Conservation (phyloP, 1,284 basidiomycete genomes). For the Irpex sp. region DNA sequence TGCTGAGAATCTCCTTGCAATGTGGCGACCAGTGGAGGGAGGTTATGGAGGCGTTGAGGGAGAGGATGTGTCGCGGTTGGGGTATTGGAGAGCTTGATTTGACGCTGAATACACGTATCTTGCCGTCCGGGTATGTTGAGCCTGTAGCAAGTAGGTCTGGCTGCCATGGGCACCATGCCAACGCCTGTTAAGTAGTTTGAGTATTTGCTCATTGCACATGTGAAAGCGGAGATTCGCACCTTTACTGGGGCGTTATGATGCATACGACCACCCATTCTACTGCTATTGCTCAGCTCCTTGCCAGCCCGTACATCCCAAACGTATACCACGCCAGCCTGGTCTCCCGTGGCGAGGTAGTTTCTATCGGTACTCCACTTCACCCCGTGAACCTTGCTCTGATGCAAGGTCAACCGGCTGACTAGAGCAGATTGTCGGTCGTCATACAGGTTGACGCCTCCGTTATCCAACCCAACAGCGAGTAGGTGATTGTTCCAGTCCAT, state of each 20-base stretch:
- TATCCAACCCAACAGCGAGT: constrained; percentile 35
- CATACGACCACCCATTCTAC: constrained; percentile 37
- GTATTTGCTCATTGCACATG: background rate
- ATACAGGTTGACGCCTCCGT: constrained; percentile 34
- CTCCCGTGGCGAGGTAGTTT: constrained; percentile 36
- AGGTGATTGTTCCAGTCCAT: constrained; percentile 36
- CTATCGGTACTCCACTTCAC: constrained; percentile 42
- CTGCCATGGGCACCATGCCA: constrained; percentile 77
- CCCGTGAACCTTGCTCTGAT: constrained; percentile 38
- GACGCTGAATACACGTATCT: constrained; percentile 55
- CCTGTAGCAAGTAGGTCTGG: constrained; percentile 63
- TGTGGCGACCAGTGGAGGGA: constrained; percentile 76
- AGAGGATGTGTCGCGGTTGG: constrained; percentile 44
- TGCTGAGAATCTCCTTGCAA: constrained; percentile 81
- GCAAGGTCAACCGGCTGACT: constrained; percentile 26
- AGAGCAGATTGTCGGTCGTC: constrained; percentile 30
- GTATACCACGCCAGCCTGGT: constrained; percentile 36
- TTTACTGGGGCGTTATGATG: constrained; percentile 47
- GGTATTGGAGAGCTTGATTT: constrained; percentile 36
- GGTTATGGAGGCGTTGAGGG: constrained; percentile 56
- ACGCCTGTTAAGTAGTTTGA: constrained; percentile 35
- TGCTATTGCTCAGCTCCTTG: constrained; percentile 26
- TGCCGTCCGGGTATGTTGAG: constrained; percentile 60
- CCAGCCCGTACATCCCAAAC: constrained; percentile 40
- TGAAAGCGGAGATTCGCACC: constrained; percentile 28